Base-by-base conservation (phyloP, 2,329 filamentous ascomycete genomes). In the Stemphylium lycopersici region DNA sequence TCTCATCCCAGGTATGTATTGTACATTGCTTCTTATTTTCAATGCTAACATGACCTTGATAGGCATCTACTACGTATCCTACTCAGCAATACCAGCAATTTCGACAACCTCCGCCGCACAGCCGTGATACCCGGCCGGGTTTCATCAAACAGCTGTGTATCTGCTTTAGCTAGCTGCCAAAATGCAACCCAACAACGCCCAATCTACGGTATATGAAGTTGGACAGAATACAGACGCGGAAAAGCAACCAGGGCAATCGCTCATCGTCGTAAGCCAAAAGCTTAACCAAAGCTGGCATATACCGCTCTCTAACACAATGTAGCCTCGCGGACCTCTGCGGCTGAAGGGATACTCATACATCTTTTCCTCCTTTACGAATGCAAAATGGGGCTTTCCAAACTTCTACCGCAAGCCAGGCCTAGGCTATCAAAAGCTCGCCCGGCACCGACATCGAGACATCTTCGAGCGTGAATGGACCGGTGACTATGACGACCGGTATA, bases 401-500 rank as follows among this genome's bases (percentile, higher is more conserved):
- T 66, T 68, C 47, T 70, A 70, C 29, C 63, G 67, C 48, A 61
- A 60, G 44, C 67, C 66, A 12, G 58, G 58, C 6, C 50, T 65
- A 7, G 66, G 61, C 2, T 70, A 70, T 32, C 59, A 68, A 33
- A 69, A 69, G 44, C 50, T 66, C 6, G 53, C 51, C 6, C 53
- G 57, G 4, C 40, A 68, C 47, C 62, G 66, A 11, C 66, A 70
- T 47, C 43, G 59, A 13, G 67, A 70, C 45, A 46, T 56, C 18
- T 66, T 70, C 22, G 63, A 67, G 12, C 61, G 67, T 29, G 54
- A 65, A 42, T 68, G 67, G 65, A 47, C 56, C 2, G 63, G 66
- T 2, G 61, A 71, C 34, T 66, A 67, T 31, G 69, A 70, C 29
- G 70, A 73, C 32, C 66, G 68, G 2, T 73, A 72, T 36, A 61